phyloP scores from a whole-genome alignment of 345 rosid genomes.

The Camelina laxa region DNA sequence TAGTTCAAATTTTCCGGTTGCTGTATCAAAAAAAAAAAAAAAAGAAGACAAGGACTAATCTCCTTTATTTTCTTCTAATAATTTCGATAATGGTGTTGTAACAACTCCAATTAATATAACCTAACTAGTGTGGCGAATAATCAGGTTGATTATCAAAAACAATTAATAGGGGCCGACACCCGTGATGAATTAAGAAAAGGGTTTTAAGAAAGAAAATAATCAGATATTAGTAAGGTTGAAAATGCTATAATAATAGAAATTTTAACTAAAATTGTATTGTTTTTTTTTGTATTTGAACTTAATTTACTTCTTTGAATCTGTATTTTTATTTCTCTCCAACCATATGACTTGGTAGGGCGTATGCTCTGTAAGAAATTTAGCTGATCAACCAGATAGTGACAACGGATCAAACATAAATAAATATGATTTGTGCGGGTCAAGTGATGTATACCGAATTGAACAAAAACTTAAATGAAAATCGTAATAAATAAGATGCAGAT shows the following conservation, averaged over 20 bases:
- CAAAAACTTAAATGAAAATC: not conserved
- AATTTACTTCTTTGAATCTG: not conserved
- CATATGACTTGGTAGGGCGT: not conserved
- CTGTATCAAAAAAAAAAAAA: not conserved
- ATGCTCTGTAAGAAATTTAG: not conserved
- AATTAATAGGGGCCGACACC: not conserved
- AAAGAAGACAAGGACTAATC: not conserved
- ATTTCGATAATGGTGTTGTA: not conserved
- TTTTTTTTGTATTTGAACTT: not conserved
- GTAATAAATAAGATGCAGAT: not conserved
- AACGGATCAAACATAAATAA: not conserved
- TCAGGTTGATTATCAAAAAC: not conserved
- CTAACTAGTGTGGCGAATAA: not conserved
- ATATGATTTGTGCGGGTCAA: not conserved
- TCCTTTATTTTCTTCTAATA: not conserved
- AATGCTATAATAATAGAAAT: not conserved
- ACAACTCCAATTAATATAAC: not conserved
- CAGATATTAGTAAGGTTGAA: not conserved
- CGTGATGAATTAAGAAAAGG: not conserved
- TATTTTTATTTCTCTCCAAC: not conserved
- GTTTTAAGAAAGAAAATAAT: not conserved
- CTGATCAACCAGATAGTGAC: not conserved
- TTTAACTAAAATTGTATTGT: not conserved
- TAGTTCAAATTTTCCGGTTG: not conserved
- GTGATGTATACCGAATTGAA: not conserved